Evolutionary conservation across 441 rosid species (phyloP), one percentile per base, ranked within the genome.

Genomic region (Adansonia madagascariensis): DNA sequence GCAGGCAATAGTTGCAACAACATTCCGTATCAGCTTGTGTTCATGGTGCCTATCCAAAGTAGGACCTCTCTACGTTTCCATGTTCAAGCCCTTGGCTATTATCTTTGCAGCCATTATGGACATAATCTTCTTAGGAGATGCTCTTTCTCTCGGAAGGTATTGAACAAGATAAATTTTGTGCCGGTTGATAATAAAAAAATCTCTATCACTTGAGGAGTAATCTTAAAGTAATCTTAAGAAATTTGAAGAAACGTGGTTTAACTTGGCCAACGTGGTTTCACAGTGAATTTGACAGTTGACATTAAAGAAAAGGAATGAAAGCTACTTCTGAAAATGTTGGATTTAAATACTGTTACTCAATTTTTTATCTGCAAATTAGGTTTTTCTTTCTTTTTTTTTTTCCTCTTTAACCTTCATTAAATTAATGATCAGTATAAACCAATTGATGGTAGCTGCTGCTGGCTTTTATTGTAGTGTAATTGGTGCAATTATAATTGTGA

Each of bases 1-100:
- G 61, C 81, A 84, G 86, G 77, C 82, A 4, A 8, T 83, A 20
- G 66, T 77, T 67, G 80, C 64, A 0, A 9, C n/a, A 22, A 75
- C 49, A 0, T 55, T 80, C 17, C 78, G 81, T 3, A 2, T 52
- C 24, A 63, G 65, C 60, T 63, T 85, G 46, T 4, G 10, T 35
- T 55, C 81, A 24, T 85, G 87, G 82, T 82, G 89, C 78, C 43
- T 85, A 15, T 20, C 70, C 49, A 82, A 6, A 39, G 20, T 20
- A 0, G 89, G 89, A 35, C 88, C 90, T 47, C 74, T 82, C 10
- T 81, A 69, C 56, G 86, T 84, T 50, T 55, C 87, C 41, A 80
- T 84, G 86, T 85, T 85, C 83, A 85, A 88, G 86, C 87, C 90
- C 4, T 3, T 85, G 62, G 82, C 73, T 22, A 60, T 84, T 7